Conservation (phyloP, 2,329 filamentous ascomycete genomes). For the Verticillium zaregamsianum region DNA sequence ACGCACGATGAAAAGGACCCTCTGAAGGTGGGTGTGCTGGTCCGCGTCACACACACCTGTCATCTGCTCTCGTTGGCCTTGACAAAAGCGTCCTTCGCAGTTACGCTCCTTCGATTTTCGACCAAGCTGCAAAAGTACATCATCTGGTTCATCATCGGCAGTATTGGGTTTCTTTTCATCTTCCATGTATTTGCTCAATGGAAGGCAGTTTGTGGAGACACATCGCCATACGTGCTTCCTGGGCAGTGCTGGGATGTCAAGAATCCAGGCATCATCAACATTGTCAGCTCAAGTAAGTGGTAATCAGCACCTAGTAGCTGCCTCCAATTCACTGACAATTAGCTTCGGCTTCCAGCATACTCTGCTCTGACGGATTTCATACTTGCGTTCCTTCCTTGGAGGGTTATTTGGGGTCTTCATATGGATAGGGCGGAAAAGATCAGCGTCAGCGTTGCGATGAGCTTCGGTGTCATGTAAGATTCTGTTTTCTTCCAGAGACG, state of each 20-base stretch:
- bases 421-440: slow-evolving; percentile 23
- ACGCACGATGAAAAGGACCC: slow-evolving; percentile 4
- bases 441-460: slow-evolving; percentile 21
- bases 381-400: slow-evolving; percentile 24
- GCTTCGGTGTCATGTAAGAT: slow-evolving; percentile 16
- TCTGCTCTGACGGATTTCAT: slow-evolving; percentile 21
- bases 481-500: neutral
- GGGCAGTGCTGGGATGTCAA: slow-evolving; percentile 15
- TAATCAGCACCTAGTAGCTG: no score
- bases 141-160: slow-evolving; percentile 22
- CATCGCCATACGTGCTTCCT: slow-evolving; percentile 13
- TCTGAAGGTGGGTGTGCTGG: slow-evolving; percentile 2
- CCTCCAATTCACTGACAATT: neutral
- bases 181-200: slow-evolving; percentile 15
- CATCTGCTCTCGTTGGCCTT: slow-evolving; percentile 10
- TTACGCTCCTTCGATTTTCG: slow-evolving; percentile 23
- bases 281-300: slow-evolving; percentile 10
- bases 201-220: slow-evolving; percentile 20
- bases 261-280: slow-evolving; percentile 7
- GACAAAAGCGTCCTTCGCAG: slow-evolving; percentile 22
- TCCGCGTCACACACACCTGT: slow-evolving; percentile 7
- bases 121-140: slow-evolving; percentile 15
- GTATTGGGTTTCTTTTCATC: slow-evolving; percentile 15
- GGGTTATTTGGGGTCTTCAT: slow-evolving; percentile 21
- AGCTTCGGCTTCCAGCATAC: slow-evolving; percentile 5